These are phyloP conservation scores for Geranium incanum DNA, from an alignment of 441 rosid species.

Conservation along the genomic window DNA sequence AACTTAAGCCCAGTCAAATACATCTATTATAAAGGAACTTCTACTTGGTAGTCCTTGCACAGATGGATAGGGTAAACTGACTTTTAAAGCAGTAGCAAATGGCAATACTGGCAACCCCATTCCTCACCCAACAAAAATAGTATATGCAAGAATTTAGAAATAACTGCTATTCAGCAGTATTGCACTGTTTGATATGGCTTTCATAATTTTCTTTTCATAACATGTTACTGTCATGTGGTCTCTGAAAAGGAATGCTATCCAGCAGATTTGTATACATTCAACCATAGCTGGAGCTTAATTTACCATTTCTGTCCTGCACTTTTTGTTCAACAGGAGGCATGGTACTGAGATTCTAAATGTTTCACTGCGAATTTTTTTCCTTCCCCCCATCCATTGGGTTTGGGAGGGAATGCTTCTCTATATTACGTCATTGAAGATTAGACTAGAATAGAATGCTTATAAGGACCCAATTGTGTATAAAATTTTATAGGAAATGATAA, in stretches of 20 bases:
- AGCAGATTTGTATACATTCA: background rate
- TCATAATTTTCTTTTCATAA: no score
- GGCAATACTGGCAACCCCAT: no score
- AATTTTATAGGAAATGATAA: background rate
- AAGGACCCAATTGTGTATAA: background rate
- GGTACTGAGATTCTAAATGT: background rate
- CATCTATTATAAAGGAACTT: no score
- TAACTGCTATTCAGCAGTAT: no score
- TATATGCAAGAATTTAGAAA: no score
- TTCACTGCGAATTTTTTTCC: background rate
- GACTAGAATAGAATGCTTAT: background rate
- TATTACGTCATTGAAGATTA: background rate
- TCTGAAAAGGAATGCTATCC: no score
- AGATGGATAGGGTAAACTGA: no score
- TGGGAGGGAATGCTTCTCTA: background rate
- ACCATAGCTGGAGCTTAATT: background rate
- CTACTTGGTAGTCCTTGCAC: no score
- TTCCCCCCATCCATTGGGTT: background rate
- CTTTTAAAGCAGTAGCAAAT: no score
- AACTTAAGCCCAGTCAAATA: background rate
- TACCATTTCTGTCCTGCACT: background rate
- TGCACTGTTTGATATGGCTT: no score
- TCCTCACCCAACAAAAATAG: no score
- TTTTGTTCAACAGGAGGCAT: background rate
- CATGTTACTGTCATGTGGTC: no score